These are phyloP conservation scores for Chrysosporium queenslandicum DNA, from an alignment of 2,329 filamentous ascomycete genomes.

Conservation along the genomic window DNA sequence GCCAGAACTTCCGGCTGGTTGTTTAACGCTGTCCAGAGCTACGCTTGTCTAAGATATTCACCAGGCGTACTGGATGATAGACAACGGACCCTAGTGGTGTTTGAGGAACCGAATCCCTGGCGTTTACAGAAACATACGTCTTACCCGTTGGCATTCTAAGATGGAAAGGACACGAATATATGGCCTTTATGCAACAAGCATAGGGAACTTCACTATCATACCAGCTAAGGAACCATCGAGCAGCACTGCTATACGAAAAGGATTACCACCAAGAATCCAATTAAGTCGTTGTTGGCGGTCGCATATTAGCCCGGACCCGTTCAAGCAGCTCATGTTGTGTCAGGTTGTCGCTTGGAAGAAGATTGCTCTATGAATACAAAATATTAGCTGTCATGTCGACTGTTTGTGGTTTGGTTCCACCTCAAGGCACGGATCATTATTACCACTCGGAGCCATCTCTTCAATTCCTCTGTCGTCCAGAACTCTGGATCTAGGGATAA, in stretches of 20 bases:
- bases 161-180: too few relatives aligned
- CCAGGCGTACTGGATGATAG: too few relatives aligned
- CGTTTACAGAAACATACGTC: too few relatives aligned
- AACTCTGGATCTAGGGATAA: slow-evolving; percentile 46
- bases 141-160: too few relatives aligned
- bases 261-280: neutral
- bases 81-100: too few relatives aligned
- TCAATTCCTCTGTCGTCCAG: slow-evolving; percentile 74
- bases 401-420: neutral
- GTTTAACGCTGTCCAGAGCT: slow-evolving; percentile 23
- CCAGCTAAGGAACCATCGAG: neutral
- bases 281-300: slow-evolving; percentile 26
- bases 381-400: neutral
- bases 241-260: neutral
- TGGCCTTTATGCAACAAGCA: too few relatives aligned
- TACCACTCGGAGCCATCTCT: slow-evolving; percentile 71
- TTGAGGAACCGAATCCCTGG: too few relatives aligned
- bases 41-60: too few relatives aligned
- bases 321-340: slow-evolving; percentile 57
- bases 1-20: slow-evolving; percentile 58
- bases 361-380: slow-evolving; percentile 44
- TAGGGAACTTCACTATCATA: neutral
- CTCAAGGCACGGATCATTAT: slow-evolving; percentile 12
- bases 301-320: slow-evolving; percentile 59
- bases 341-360: slow-evolving; percentile 50